Conservation (phyloP, 768 basidiomycete genomes). For the Leccinum disarticulatum region DNA sequence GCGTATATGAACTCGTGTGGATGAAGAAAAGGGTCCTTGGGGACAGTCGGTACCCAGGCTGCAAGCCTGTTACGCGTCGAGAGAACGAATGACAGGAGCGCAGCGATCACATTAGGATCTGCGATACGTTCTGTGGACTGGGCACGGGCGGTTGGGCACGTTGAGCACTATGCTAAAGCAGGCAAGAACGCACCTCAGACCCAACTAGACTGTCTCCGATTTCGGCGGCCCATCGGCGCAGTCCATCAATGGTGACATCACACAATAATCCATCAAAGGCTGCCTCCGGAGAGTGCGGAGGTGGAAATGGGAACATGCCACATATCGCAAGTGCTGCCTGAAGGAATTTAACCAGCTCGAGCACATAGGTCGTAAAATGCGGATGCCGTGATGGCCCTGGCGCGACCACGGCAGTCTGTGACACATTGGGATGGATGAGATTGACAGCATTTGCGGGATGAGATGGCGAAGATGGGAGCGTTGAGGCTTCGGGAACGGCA, state of each 20-base stretch:
- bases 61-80: constrained; percentile 69
- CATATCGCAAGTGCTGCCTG: constrained; percentile 72
- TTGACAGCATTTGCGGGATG: constrained; percentile 17
- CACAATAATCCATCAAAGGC: constrained; percentile 70
- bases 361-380: constrained; percentile 62
- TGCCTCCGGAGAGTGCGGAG: constrained; percentile 9
- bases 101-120: constrained; percentile 70
- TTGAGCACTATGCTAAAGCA: constrained; percentile 1
- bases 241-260: constrained; percentile 71
- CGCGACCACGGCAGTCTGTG: constrained; percentile 7
- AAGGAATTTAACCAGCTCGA: constrained; percentile 74
- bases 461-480: constrained; percentile 26
- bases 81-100: constrained; percentile 68
- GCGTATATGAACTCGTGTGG: constrained; percentile 56
- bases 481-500: constrained; percentile 21
- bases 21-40: constrained; percentile 79
- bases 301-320: constrained; percentile 52
- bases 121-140: constrained; percentile 72
- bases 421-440: constrained; percentile 16
- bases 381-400: constrained; percentile 27
- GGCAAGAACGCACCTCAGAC: constrained; percentile 48
- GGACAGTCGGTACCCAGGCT: constrained; percentile 46
- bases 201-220: constrained; percentile 62
- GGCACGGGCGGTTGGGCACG: not conserved
- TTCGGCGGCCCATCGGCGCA: constrained; percentile 64